Evolutionary conservation across 805 yeast genomes (phyloP).

Genomic region (Yueomyces sp.): DNA sequence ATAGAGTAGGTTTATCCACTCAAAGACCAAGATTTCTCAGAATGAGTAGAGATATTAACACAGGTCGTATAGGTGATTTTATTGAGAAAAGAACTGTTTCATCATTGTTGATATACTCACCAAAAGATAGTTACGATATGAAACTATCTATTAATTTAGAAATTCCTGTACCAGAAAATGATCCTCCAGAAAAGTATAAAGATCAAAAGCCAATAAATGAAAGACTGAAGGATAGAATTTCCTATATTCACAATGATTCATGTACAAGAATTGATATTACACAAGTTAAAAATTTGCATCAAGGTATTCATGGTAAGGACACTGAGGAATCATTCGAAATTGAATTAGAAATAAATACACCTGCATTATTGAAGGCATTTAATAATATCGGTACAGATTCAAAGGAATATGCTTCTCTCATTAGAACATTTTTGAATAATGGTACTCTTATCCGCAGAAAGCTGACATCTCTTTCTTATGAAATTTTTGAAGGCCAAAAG

Average conservation of each 20-base stretch:
- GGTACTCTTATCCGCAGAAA: constrained; percentile 34
- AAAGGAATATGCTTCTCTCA: constrained; percentile 43
- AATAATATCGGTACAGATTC: constrained; percentile 31
- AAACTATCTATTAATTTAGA: constrained; percentile 67
- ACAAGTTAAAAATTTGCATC: constrained; percentile 29
- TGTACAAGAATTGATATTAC: constrained; percentile 65
- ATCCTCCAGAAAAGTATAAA: constrained; percentile 39
- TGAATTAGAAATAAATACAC: constrained; percentile 39
- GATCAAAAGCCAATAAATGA: constrained; percentile 40
- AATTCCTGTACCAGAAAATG: constrained; percentile 46
- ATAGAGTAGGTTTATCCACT: constrained; percentile 47
- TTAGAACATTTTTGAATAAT: constrained; percentile 46
- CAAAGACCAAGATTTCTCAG: constrained; percentile 53
- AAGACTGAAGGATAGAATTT: constrained; percentile 59
- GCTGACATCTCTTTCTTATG: constrained; percentile 20
- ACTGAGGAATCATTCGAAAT: constrained; percentile 28
- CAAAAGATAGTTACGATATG: constrained; percentile 65
- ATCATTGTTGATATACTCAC: constrained; percentile 57
- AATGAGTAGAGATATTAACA: constrained; percentile 52
- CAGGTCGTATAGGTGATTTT: constrained; percentile 53
- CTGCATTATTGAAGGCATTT: constrained; percentile 28
- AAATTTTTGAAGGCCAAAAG: constrained; percentile 26
- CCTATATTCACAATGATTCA: constrained; percentile 63
- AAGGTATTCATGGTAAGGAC: constrained; percentile 13
- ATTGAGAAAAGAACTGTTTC: constrained; percentile 66